These are phyloP conservation scores for Monsonia emarginata DNA, from an alignment of 441 rosid species.

Conservation along the genomic window DNA sequence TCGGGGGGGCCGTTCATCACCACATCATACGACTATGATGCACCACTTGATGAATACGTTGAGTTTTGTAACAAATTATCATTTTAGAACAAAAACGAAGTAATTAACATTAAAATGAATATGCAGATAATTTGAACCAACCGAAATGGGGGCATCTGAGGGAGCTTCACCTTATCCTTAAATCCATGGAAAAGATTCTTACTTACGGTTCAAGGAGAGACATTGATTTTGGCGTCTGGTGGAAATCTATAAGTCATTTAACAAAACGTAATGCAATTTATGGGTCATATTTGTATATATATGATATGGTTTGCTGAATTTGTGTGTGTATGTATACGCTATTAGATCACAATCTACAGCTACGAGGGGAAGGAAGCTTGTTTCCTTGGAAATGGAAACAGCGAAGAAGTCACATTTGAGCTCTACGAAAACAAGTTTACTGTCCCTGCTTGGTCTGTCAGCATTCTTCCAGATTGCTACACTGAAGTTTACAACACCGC, in stretches of 20 bases:
- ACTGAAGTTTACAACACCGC: slow-evolving; percentile 29
- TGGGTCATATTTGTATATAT: too few relatives aligned
- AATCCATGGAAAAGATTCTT: background rate
- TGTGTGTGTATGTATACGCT: background rate
- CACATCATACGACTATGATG: slow-evolving; percentile 19
- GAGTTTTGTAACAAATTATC: too few relatives aligned
- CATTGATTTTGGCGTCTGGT: too few relatives aligned
- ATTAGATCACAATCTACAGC: slow-evolving; percentile 18
- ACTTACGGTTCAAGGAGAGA: background rate
- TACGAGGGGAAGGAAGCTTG: slow-evolving; percentile 20
- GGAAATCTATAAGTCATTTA: too few relatives aligned
- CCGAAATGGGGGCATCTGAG: background rate
- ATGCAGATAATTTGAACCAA: slow-evolving; percentile 31
- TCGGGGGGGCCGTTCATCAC: slow-evolving; percentile 19
- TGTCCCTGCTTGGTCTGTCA: slow-evolving; percentile 30
- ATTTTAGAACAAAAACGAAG: too few relatives aligned
- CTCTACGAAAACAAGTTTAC: slow-evolving; percentile 11
- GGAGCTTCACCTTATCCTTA: background rate
- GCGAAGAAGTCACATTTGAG: slow-evolving; percentile 4
- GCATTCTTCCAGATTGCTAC: slow-evolving; percentile 23
- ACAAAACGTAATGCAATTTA: too few relatives aligned
- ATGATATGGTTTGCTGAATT: background rate
- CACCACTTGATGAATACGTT: slow-evolving; percentile 11
- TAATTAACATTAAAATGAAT: too few relatives aligned
- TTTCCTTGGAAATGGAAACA: slow-evolving; percentile 16